Percentiles rank a stretch among this genome's conserved stretches.
Conservation (phyloP, 176 grass and related monocot species). For the Aegilops bicornis region DNA sequence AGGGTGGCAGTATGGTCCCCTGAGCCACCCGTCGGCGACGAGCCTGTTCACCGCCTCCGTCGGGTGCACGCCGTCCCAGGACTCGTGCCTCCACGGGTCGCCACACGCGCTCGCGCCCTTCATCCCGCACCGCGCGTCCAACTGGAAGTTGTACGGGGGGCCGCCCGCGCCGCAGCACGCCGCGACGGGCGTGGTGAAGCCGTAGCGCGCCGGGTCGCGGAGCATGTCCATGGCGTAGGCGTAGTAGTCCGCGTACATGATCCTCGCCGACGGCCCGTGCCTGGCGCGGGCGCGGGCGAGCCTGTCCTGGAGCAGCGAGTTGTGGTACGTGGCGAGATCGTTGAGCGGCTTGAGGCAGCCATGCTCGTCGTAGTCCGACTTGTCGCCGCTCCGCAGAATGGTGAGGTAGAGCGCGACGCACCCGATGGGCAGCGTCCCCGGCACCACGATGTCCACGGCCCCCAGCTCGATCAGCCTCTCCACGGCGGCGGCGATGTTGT, state of each 20-base stretch:
- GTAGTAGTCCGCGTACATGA: conserved; percentile 66
- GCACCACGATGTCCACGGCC: conserved; percentile 48
- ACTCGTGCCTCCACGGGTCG: conserved; percentile 19
- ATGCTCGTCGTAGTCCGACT: conserved; percentile 30
- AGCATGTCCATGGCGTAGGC: conserved; percentile 20
- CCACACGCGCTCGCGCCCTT: conserved; percentile 18
- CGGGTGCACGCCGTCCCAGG: conserved; percentile 35
- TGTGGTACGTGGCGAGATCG: conserved; percentile 28
- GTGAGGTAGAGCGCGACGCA: conserved; percentile 52
- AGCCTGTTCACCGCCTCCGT: conserved; percentile 38
- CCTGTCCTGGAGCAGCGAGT: conserved; percentile 26
- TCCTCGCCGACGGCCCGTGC: conserved; percentile 19
- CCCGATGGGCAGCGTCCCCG: conserved; percentile 38
- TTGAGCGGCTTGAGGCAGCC: conserved; percentile 46
- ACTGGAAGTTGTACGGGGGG: conserved; percentile 25
- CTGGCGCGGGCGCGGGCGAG: not conserved
- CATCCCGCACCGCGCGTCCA: conserved; percentile 37
- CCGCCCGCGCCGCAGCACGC: conserved; percentile 36
- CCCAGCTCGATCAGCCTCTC: conserved; percentile 54
- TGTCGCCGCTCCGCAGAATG: not conserved
- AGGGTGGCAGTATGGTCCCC: conserved; percentile 28
- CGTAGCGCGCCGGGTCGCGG: conserved; percentile 26
- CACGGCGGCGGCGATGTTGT: conserved; percentile 28
- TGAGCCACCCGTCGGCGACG: conserved; percentile 24
- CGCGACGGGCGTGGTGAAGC: not conserved